Evolutionary conservation across 1,139 yeast genomes (phyloP).

Genomic region (Blastobotrys apis): DNA sequence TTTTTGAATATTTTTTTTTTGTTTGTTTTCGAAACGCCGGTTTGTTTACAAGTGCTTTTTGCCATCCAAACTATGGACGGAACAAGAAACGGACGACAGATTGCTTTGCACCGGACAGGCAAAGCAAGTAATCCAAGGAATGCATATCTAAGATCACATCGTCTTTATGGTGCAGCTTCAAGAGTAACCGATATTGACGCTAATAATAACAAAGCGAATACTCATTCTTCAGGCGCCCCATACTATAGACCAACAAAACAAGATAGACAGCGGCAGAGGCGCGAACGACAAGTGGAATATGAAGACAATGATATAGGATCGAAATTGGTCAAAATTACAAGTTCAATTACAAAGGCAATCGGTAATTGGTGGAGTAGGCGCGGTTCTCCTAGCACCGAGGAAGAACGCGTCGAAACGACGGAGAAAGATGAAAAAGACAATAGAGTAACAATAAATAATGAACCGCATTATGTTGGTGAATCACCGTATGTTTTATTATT

Average conservation of each 20-base stretch:
- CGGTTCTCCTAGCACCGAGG: background rate
- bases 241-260: slow-evolving; percentile 9
- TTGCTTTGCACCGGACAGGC: background rate
- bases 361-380: slow-evolving; percentile 2
- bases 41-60: background rate
- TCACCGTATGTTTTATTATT: slow-evolving; percentile 14
- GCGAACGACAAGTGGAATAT: slow-evolving; percentile 4
- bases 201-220: background rate
- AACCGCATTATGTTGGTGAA: slow-evolving; percentile 16
- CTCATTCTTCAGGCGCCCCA: slow-evolving; percentile 4
- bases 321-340: background rate
- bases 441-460: background rate
- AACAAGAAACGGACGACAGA: slow-evolving; percentile 6
- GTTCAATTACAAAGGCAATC: slow-evolving; percentile 4
- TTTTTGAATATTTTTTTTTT: background rate
- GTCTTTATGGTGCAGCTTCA: slow-evolving; percentile 8
- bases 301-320: slow-evolving; percentile 2
- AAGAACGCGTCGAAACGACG: background rate
- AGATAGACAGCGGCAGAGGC: slow-evolving; percentile 6
- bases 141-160: slow-evolving; percentile 9
- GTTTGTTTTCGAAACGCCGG: background rate
- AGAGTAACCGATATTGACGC: background rate
- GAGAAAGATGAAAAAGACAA: background rate
- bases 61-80: slow-evolving; percentile 3
- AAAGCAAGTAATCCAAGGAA: slow-evolving; percentile 1